These are phyloP conservation scores for Staphylotrichum longicolle DNA, from an alignment of 495 filamentous ascomycete genomes.

Conservation along the genomic window DNA sequence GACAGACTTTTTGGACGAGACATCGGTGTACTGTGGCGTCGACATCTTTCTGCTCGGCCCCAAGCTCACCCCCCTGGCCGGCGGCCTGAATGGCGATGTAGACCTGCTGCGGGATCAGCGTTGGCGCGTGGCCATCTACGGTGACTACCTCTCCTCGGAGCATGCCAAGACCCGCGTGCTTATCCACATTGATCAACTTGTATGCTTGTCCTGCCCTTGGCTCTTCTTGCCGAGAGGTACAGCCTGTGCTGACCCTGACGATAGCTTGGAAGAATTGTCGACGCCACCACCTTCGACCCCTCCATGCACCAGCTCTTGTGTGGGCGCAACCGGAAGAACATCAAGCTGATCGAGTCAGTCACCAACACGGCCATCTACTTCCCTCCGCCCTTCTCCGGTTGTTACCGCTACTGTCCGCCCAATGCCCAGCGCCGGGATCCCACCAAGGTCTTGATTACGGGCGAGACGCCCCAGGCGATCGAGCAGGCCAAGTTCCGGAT, in stretches of 20 bases:
- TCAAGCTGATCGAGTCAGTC: slow-evolving; percentile 91
- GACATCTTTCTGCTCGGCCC: slow-evolving; percentile 93
- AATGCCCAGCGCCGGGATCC: slow-evolving; percentile 75
- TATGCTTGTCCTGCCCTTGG: slow-evolving; percentile 45
- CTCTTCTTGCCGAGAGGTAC: slow-evolving; percentile 13
- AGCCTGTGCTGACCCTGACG: slow-evolving; percentile 23
- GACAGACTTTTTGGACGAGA: slow-evolving; percentile 77
- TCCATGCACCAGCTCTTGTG: slow-evolving; percentile 87
- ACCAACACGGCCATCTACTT: slow-evolving; percentile 98
- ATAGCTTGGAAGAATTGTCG: slow-evolving; percentile 81
- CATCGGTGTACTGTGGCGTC: slow-evolving; percentile 82
- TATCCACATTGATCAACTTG: slow-evolving; percentile 96
- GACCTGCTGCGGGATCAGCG: slow-evolving; percentile 64
- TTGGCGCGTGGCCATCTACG: slow-evolving; percentile 88
- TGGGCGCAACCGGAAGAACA: slow-evolving; percentile 89
- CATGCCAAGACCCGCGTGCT: slow-evolving; percentile 94
- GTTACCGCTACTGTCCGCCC: slow-evolving; percentile 83
- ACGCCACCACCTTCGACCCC: slow-evolving; percentile 76
- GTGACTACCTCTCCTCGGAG: slow-evolving; percentile 90
- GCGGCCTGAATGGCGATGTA: slow-evolving; percentile 55
- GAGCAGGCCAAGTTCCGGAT: slow-evolving; percentile 83
- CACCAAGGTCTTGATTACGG: slow-evolving; percentile 91
- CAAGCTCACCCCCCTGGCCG: slow-evolving; percentile 66
- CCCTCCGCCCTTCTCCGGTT: slow-evolving; percentile 83
- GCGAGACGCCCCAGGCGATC: slow-evolving; percentile 75